phyloP scores from a whole-genome alignment of 805 yeast genomes.

The Starmerella apis region DNA sequence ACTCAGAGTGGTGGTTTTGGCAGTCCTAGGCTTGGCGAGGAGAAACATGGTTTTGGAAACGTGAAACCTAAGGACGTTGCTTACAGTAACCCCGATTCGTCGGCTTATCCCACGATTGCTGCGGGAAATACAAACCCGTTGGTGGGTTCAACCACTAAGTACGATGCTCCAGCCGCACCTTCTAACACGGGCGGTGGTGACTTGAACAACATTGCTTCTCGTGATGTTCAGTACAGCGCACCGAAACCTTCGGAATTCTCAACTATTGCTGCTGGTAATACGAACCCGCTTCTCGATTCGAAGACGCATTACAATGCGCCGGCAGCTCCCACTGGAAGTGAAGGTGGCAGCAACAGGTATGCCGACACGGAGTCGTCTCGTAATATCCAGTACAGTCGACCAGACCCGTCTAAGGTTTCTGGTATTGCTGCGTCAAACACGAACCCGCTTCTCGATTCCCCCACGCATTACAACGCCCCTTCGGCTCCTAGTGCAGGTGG shows the following conservation, averaged over 20 bases:
- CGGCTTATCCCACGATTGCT: slow-evolving; percentile 7
- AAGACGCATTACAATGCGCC: not conserved
- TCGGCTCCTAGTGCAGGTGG: not conserved
- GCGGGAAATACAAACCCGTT: slow-evolving; percentile 10
- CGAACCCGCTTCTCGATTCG: slow-evolving; percentile 8
- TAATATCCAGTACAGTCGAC: slow-evolving; percentile 8
- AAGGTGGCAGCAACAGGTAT: not conserved
- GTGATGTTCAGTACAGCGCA: slow-evolving; percentile 8
- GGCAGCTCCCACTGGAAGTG: not conserved
- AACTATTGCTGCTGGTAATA: not conserved
- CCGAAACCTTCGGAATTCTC: not conserved
- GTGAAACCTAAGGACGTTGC: slow-evolving; percentile 6
- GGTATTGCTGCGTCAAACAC: slow-evolving; percentile 6
- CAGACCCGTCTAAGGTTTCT: not conserved
- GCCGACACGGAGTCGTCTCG: not conserved
- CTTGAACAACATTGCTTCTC: not conserved
- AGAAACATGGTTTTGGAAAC: not conserved
- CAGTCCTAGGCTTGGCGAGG: not conserved
- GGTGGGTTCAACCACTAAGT: slow-evolving; percentile 8
- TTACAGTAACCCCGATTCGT: slow-evolving; percentile 5
- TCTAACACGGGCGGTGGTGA: not conserved
- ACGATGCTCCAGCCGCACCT: not conserved
- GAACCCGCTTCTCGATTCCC: slow-evolving; percentile 8
- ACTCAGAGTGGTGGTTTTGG: slow-evolving; percentile 1
- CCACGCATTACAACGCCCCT: slow-evolving; percentile 7